Base-by-base conservation (phyloP, 371 early-diverging fungal species). In the Lichtheimia hyalospora region DNA sequence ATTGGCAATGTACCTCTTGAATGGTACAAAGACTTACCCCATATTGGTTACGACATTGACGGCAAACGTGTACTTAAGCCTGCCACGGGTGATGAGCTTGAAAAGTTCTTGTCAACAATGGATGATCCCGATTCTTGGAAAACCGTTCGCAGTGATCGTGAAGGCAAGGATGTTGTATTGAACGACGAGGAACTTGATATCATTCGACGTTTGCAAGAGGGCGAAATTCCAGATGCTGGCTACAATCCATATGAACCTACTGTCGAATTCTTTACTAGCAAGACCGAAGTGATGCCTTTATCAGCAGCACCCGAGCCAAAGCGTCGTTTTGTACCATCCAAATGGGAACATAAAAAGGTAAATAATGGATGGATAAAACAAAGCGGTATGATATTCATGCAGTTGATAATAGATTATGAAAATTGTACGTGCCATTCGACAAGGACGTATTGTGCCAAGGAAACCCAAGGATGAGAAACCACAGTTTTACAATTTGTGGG, bases 1-100 rank as follows among this genome's bases (percentile, higher is more conserved):
- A 87, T 96, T 48, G 99, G 99, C 55, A 95, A 96, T 61, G 84
- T 98, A 16, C 96, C 97, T 15, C 84, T 94, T 73, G 93, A 95
- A 68, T 96, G 96, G 96, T 98, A 98, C 73, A 90, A 93, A 44
- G 97, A 97, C 52, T 88, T 90, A 54, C 92, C 91, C 46, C 99
- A 98, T 63, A 96, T 96, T 62, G 99, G 99, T 46, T 98, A 98
- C 77, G 91, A 94, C 66, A 73, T 95, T 51, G 84, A 94, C 55
- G 99, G 99, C 49, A 92, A 96, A 70, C 90, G 86, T 70, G 87
- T 98, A 40, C 67, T 90, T 77, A 86, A 81, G 67, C 95, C 96
- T n/a, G 92, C 92, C 4, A 89, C 83, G 40, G 85, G 84, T 8
- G 97, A 96, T 66, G 93, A 94, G 68, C 83, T 97, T 40, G 97